Evolutionary conservation across 805 yeast species (phyloP), one percentile per base, ranked within the genome.

Genomic region (Komagataella populi): DNA sequence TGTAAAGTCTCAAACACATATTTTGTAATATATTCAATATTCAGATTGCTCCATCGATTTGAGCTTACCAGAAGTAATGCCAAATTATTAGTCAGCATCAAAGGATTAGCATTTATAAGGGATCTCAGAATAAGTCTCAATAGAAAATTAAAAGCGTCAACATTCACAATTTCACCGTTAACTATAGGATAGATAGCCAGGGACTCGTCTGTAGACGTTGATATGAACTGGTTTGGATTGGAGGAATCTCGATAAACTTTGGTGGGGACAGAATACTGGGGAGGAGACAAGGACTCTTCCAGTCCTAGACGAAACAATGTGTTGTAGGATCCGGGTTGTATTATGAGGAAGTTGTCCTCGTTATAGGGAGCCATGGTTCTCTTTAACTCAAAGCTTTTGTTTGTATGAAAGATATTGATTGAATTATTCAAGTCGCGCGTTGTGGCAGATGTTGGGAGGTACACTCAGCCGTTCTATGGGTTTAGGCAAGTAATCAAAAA

Each of bases 221-320:
- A 65, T 48, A 70, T 67, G 58, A 65, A 78, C 51, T 52, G 51
- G 49, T 55, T 54, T 49, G 57, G 52, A 48, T 60, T 56, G 23
- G 57, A 4, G 54, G 64, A 30, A 52, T 56, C 18, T 55, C 54
- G 22, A 69, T 66, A 58, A 6, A 91, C 95, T 44, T 72, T 71
- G 0, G 96, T 81, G n/a, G 96, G 95, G 24, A 89, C 71, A 52
- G 79, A 78, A 55, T 76, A 77, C 23, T 81, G 77, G 1, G 97
- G 95, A 1, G 93, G 87, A 6, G 84, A 68, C 55, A 87, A 73
- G 1, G 85, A 71, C 50, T 78, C 83, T 57, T 84, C 95, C 23
- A 90, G 70, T 2, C 96, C 96, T 62, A 86, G 81, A 57, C 84
- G 85, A 24, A 87, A 86, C 51, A 83, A 69, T 0, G 97, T 87